phyloP scores from a whole-genome alignment of 2,329 filamentous ascomycete genomes.

The Ceratocystis albifundus region DNA sequence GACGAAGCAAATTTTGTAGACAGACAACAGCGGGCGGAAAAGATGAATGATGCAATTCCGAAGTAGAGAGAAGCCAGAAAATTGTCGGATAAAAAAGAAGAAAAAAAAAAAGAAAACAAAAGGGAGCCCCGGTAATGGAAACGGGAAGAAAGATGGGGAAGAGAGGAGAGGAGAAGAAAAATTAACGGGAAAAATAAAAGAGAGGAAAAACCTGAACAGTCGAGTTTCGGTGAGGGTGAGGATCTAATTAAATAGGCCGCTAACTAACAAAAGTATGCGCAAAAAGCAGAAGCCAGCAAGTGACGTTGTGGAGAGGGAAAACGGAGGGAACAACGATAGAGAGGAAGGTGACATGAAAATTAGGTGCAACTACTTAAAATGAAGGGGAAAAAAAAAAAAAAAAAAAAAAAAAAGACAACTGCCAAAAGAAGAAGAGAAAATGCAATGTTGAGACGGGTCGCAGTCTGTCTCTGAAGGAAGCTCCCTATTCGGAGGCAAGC shows the following conservation, averaged over 20 bases:
- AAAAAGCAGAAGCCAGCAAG: slow-evolving; percentile 9
- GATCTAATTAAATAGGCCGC: slow-evolving; percentile 16
- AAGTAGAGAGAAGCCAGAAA: neutral
- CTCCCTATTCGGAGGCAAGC: neutral
- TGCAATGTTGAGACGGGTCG: neutral
- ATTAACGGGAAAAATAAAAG: neutral
- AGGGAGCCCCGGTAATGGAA: slow-evolving; percentile 1
- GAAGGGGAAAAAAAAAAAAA: neutral
- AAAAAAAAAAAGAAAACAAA: too few species aligned
- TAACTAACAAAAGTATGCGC: neutral
- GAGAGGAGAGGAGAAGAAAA: slow-evolving; percentile 13
- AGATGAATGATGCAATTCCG: neutral
- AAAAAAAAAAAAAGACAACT: neutral
- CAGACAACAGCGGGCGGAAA: too few species aligned
- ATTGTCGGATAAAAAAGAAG: too few species aligned
- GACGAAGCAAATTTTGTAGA: too few species aligned
- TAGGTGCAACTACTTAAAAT: neutral
- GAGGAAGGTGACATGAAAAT: neutral
- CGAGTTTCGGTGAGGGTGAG: slow-evolving; percentile 11
- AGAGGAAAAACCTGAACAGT: slow-evolving; percentile 22
- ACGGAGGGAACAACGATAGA: neutral
- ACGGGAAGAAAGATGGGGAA: slow-evolving; percentile 15
- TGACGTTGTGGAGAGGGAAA: slow-evolving; percentile 13
- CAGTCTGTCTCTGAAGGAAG: neutral
- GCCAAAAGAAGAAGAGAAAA: neutral